Evolutionary conservation across 2,329 filamentous ascomycete genomes (phyloP).

Genomic region (Colletotrichum sp.): DNA sequence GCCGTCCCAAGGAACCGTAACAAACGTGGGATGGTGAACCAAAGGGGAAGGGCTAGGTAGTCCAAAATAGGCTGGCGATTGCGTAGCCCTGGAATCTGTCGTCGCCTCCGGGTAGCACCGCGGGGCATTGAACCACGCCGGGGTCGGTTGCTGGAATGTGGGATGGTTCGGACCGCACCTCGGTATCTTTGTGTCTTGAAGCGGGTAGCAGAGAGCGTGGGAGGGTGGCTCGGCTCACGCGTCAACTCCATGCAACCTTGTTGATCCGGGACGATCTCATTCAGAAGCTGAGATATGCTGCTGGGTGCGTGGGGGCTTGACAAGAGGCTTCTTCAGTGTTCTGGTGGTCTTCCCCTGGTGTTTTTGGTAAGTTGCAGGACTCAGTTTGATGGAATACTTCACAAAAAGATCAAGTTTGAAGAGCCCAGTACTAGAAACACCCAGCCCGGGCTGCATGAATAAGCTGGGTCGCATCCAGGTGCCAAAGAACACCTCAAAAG

Average conservation of each 20-base stretch:
- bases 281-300: background rate
- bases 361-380: background rate
- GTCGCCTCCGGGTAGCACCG: background rate
- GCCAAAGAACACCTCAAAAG: background rate
- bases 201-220: background rate
- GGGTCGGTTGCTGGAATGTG: background rate
- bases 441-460: background rate
- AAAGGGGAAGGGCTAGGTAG: background rate
- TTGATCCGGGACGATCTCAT: background rate
- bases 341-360: background rate
- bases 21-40: background rate
- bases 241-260: background rate
- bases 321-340: background rate
- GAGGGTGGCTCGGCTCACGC: background rate
- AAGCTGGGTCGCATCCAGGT: background rate
- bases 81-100: background rate
- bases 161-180: background rate
- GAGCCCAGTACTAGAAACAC: no score
- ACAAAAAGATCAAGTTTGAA: no score
- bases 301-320: background rate
- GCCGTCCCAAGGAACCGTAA: background rate
- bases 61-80: background rate
- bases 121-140: background rate
- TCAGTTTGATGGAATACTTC: no score
- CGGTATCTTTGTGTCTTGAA: background rate